Evolutionary conservation across 345 rosid genomes (phyloP).

Genomic region (Brassica juncea): DNA sequence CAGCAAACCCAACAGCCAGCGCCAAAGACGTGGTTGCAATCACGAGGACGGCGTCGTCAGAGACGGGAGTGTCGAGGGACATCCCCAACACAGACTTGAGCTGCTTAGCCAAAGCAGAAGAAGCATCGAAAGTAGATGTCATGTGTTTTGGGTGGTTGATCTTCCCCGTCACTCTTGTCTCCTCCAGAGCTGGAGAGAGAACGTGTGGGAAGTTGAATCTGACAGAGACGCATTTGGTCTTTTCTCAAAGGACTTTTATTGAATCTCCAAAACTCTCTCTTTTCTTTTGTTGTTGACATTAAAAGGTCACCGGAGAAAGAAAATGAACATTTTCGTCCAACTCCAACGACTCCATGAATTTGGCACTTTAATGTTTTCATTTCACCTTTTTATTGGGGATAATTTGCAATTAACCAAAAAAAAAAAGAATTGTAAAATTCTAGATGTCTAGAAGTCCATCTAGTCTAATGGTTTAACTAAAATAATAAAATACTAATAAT

Average conservation of each 20-base stretch:
- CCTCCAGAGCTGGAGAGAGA: background rate
- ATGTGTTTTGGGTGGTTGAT: constrained; percentile 11
- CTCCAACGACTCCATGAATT: no score
- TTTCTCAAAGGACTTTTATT: background rate
- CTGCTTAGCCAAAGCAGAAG: constrained; percentile 48
- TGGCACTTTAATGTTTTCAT: no score
- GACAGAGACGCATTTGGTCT: background rate
- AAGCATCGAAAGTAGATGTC: constrained; percentile 35
- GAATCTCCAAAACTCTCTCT: background rate
- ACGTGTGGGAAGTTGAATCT: background rate
- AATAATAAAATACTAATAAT: no score
- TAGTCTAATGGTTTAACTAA: no score
- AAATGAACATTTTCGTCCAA: no score
- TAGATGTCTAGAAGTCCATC: no score
- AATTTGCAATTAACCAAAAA: no score
- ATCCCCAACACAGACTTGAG: constrained; percentile 55
- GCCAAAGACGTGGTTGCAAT: constrained; percentile 64
- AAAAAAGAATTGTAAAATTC: no score
- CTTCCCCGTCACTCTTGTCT: background rate
- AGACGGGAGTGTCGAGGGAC: constrained; percentile 3
- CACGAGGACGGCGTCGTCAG: constrained; percentile 53
- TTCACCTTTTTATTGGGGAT: no score
- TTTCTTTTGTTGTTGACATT: constrained; percentile 6
- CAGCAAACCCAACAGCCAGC: constrained; percentile 47
- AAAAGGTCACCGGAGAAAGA: background rate